Evolutionary conservation across 495 filamentous ascomycete genomes (phyloP).

Genomic region (Xylaria flabelliformis): DNA sequence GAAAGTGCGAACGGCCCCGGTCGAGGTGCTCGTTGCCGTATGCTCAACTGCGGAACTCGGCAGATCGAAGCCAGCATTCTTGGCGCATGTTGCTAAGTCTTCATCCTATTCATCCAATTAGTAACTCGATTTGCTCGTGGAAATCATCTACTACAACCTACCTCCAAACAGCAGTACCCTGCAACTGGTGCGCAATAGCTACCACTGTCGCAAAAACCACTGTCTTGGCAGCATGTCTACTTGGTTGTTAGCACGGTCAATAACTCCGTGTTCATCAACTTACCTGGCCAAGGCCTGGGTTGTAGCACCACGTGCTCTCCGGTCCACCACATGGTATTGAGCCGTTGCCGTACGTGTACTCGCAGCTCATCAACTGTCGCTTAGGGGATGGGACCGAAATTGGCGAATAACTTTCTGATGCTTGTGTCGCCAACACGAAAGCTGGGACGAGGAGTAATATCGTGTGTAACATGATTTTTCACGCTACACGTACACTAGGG

Average conservation of each 20-base stretch:
- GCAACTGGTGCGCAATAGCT: conserved; percentile 50
- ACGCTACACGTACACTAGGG: background rate
- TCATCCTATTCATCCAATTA: conserved; percentile 39
- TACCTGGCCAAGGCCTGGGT: conserved; percentile 45
- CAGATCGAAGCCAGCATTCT: conserved; percentile 44
- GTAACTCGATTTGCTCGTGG: conserved; percentile 19
- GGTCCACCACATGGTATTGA: conserved; percentile 43
- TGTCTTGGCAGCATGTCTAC: conserved; percentile 51
- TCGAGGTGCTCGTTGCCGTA: background rate
- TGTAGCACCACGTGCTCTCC: conserved; percentile 46
- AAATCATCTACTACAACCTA: conserved; percentile 29
- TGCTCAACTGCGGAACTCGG: conserved; percentile 28
- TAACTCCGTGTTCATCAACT: background rate
- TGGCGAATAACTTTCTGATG: conserved; percentile 26
- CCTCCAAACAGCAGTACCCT: conserved; percentile 50
- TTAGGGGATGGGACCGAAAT: conserved; percentile 22
- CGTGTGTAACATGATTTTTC: conserved; percentile 16
- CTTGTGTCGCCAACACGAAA: conserved; percentile 24
- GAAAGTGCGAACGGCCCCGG: conserved; percentile 25
- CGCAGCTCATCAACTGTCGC: conserved; percentile 42
- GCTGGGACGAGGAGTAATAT: conserved; percentile 24
- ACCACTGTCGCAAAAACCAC: conserved; percentile 46
- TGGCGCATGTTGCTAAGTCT: conserved; percentile 45
- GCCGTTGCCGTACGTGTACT: conserved; percentile 45
- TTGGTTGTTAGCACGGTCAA: conserved; percentile 24